Conservation (phyloP, 768 basidiomycete genomes). For the Daedalea quercina region DNA sequence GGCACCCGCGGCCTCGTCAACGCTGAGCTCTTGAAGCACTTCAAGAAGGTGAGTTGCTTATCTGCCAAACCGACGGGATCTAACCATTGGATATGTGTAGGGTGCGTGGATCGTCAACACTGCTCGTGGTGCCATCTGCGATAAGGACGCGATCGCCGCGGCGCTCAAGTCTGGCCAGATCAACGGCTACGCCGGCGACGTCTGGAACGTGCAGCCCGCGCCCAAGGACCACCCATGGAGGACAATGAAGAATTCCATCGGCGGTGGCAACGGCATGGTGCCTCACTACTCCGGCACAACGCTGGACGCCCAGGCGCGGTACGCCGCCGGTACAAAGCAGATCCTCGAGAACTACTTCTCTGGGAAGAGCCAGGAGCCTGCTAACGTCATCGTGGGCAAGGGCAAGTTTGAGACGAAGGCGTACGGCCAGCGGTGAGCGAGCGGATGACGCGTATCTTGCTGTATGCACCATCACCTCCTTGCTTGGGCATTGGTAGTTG, state of each 20-base stretch:
- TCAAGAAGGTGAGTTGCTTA: conserved; percentile 54
- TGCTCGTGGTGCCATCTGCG: conserved; percentile 87
- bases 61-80: background rate
- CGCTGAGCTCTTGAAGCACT: conserved; percentile 73
- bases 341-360: conserved; percentile 69
- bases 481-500: background rate
- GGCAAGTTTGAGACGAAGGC: conserved; percentile 36
- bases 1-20: conserved; percentile 76
- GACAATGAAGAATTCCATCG: conserved; percentile 71
- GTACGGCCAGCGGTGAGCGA: conserved; percentile 21
- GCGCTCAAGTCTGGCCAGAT: conserved; percentile 76
- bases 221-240: conserved; percentile 86
- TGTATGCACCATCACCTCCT: background rate
- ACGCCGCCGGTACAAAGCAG: conserved; percentile 63
- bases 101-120: conserved; percentile 93
- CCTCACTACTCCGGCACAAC: conserved; percentile 87
- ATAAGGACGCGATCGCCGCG: conserved; percentile 71
- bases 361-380: conserved; percentile 61
- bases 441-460: background rate
- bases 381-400: conserved; percentile 74
- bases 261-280: conserved; percentile 87
- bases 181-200: conserved; percentile 51
- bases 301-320: conserved; percentile 83
- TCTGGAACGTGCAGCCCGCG: conserved; percentile 86
- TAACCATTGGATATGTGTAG: background rate